phyloP scores from a whole-genome alignment of 345 rosid species.

The Pseudoturritis turrita region DNA sequence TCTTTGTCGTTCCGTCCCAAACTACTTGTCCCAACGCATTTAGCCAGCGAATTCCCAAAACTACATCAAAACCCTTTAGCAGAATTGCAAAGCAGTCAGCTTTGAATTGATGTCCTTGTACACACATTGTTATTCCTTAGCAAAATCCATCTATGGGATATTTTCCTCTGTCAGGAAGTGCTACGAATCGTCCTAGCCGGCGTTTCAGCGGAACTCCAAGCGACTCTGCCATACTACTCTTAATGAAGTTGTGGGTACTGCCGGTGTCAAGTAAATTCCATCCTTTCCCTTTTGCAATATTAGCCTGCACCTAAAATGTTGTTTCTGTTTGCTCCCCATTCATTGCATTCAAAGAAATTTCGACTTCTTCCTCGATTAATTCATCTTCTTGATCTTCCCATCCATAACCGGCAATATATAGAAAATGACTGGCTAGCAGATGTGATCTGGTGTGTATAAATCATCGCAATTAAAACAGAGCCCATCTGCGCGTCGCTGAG shows the following conservation, averaged over 20 bases:
- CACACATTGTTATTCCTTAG: too few relatives aligned
- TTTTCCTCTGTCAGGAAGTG: background rate
- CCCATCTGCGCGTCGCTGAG: background rate
- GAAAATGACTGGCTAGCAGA: background rate
- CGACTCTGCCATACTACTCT: background rate
- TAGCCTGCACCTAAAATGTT: background rate
- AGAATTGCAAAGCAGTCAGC: too few relatives aligned
- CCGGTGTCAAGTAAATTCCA: background rate
- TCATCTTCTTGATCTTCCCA: background rate
- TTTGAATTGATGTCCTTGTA: too few relatives aligned
- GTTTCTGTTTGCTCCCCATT: background rate
- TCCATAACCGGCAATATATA: accelerated
- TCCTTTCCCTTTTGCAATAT: background rate
- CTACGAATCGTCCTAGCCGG: too few relatives aligned
- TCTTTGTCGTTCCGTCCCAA: too few relatives aligned
- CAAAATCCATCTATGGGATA: too few relatives aligned
- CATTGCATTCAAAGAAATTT: background rate
- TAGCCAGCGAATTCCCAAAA: too few relatives aligned
- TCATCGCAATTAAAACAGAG: background rate
- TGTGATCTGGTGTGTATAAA: too few relatives aligned
- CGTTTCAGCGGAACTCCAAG: too few relatives aligned
- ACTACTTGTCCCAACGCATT: too few relatives aligned
- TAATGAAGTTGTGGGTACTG: background rate
- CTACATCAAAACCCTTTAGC: too few relatives aligned
- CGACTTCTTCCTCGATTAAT: background rate